phyloP scores from a whole-genome alignment of 2,329 filamentous ascomycete species.

The Sphaerulina musiva region DNA sequence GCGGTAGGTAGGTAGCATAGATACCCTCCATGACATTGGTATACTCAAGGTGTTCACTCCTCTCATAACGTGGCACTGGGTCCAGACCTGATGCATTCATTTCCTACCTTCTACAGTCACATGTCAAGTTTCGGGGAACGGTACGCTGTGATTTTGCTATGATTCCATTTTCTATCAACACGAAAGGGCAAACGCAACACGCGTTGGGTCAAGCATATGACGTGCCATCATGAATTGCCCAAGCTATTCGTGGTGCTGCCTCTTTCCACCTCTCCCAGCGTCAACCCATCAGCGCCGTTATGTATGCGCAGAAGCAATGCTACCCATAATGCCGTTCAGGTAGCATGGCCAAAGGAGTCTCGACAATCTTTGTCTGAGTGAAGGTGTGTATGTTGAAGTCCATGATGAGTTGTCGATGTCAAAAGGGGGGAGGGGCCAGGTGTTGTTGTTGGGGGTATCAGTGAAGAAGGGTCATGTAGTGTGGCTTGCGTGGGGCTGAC shows the following conservation, averaged over 20 bases:
- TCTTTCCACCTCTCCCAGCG: not conserved
- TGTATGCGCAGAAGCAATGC: not conserved
- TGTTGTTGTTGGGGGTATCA: constrained; percentile 13
- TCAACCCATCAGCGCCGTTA: not conserved
- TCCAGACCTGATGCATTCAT: no score
- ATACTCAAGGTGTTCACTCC: no score
- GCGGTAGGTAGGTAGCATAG: no score
- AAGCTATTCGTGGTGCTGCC: not conserved
- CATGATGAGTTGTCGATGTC: constrained; percentile 21
- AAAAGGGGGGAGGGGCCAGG: constrained; percentile 22
- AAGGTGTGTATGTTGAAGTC: constrained; percentile 16
- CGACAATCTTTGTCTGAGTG: constrained; percentile 4
- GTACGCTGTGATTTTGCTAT: not conserved
- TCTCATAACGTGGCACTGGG: no score
- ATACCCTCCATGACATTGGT: no score
- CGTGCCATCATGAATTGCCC: constrained; percentile 1
- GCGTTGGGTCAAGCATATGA: constrained; percentile 1
- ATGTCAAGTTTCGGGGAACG: not conserved
- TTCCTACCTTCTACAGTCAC: no score
- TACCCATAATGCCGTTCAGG: not conserved
- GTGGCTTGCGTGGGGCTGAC: constrained; percentile 7
- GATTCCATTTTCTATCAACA: constrained; percentile 13
- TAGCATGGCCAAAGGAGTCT: not conserved
- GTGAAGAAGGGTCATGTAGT: constrained; percentile 11
- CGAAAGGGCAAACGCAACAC: constrained; percentile 11